Percentiles rank a stretch among this genome's conserved stretches.
phyloP scores from a whole-genome alignment of 2,329 filamentous ascomycete genomes.

The Phaeosphaeria sp. region DNA sequence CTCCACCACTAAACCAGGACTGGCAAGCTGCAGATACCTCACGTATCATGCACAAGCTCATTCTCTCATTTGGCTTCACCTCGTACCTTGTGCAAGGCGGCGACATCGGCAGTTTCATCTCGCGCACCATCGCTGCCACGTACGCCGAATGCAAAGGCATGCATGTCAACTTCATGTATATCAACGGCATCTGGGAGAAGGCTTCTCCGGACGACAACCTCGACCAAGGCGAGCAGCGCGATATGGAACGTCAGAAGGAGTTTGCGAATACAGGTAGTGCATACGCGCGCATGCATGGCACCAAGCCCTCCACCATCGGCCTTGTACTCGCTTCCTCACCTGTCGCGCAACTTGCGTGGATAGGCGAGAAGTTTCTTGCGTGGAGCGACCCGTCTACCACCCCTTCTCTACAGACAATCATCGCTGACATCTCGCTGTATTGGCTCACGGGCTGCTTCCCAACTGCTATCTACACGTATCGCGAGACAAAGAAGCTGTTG shows the following conservation, averaged over 20 bases:
- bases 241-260: constrained; percentile 43
- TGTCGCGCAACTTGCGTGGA: constrained; percentile 64
- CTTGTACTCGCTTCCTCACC: constrained; percentile 61
- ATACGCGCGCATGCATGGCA: constrained; percentile 62
- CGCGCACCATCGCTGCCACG: constrained; percentile 50
- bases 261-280: constrained; percentile 54
- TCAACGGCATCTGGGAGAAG: constrained; percentile 21
- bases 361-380: constrained; percentile 63
- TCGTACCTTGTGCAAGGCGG: constrained; percentile 63
- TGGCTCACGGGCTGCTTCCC: constrained; percentile 62
- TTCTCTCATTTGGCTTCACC: constrained; percentile 61
- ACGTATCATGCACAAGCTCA: constrained; percentile 57
- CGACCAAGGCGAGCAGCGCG: constrained; percentile 47
- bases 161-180: constrained; percentile 41
- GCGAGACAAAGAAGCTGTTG: constrained; percentile 35
- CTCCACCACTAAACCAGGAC: constrained; percentile 55
- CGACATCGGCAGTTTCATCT: constrained; percentile 59
- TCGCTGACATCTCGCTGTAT: constrained; percentile 60
- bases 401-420: constrained; percentile 52
- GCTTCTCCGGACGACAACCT: constrained; percentile 23
- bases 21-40: constrained; percentile 52
- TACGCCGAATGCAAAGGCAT: constrained; percentile 57
- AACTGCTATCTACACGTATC: constrained; percentile 59
- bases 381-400: constrained; percentile 55
- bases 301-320: constrained; percentile 63